Evolutionary conservation across 2,329 filamentous ascomycete genomes (phyloP).

Genomic region (Cladophialophora chaetospira): DNA sequence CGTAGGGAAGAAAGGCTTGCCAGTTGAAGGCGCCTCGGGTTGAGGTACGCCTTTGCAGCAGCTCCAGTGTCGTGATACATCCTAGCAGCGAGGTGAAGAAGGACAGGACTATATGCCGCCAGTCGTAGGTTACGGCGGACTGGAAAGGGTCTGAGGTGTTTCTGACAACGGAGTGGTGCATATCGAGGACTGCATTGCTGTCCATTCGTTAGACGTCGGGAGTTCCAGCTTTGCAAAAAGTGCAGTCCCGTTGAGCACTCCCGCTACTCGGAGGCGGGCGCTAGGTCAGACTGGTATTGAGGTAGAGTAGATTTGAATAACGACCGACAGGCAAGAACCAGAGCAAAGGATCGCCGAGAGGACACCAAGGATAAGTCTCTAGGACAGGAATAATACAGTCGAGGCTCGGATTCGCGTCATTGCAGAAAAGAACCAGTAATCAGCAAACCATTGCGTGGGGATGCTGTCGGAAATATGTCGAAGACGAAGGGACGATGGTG

Average conservation of each 20-base stretch:
- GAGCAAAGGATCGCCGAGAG: background rate
- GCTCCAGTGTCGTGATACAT: conserved; percentile 75
- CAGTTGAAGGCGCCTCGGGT: conserved; percentile 69
- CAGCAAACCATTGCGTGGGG: background rate
- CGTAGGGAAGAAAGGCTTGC: conserved; percentile 47
- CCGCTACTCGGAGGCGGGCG: background rate
- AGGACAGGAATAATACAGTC: conserved; percentile 2
- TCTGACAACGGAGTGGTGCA: background rate
- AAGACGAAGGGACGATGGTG: background rate
- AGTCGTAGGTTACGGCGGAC: conserved; percentile 22
- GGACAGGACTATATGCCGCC: conserved; percentile 59
- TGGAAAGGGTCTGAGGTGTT: background rate
- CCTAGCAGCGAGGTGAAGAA: conserved; percentile 73
- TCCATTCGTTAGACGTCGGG: conserved; percentile 11
- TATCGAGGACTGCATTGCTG: background rate
- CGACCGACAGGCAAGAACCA: background rate
- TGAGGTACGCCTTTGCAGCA: conserved; percentile 75
- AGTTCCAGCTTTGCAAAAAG: background rate
- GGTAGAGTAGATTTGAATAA: background rate
- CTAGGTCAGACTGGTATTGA: background rate
- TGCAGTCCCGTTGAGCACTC: background rate
- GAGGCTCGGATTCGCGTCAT: background rate
- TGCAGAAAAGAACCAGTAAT: background rate
- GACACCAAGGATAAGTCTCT: background rate
- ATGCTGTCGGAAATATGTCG: background rate